Conservation (phyloP, 108 stramenopile species). For the Skeletonema grethae region DNA sequence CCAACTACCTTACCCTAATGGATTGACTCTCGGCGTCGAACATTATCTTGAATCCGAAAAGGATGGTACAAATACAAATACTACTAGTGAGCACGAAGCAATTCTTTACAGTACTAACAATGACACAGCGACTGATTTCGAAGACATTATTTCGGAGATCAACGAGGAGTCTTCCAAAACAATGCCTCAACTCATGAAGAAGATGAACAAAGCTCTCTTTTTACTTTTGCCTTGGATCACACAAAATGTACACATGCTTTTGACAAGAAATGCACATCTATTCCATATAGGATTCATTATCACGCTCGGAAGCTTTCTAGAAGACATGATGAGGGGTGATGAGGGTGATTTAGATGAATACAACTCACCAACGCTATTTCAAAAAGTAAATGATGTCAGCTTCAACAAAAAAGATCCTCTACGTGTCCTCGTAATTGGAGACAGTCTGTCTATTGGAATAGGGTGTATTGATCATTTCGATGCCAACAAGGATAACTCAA, state of each 20-base stretch:
- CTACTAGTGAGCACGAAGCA: not conserved
- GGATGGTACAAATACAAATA: not conserved
- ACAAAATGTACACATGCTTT: constrained; percentile 42
- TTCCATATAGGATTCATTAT: constrained; percentile 65
- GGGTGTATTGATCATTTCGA: constrained; percentile 63
- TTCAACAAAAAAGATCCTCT: constrained; percentile 25
- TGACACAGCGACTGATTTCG: not conserved
- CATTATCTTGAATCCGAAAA: not conserved
- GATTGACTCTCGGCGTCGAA: constrained; percentile 56
- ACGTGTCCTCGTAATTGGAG: constrained; percentile 65
- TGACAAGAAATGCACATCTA: constrained; percentile 53
- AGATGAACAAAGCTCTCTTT: constrained; percentile 56
- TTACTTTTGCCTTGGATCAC: constrained; percentile 57
- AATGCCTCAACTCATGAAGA: constrained; percentile 26
- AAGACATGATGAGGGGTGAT: constrained; percentile 25
- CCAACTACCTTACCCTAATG: constrained; percentile 59
- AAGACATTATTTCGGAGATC: not conserved
- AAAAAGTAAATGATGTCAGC: not conserved
- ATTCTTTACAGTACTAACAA: not conserved
- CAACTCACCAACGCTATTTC: not conserved
- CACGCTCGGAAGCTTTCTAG: constrained; percentile 43
- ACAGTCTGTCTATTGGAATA: constrained; percentile 66
- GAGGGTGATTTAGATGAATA: constrained; percentile 19
- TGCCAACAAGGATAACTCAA: constrained; percentile 42
- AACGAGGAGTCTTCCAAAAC: constrained; percentile 3